Base-by-base conservation (phyloP, 345 rosid genomes). In the Populus tremula region DNA sequence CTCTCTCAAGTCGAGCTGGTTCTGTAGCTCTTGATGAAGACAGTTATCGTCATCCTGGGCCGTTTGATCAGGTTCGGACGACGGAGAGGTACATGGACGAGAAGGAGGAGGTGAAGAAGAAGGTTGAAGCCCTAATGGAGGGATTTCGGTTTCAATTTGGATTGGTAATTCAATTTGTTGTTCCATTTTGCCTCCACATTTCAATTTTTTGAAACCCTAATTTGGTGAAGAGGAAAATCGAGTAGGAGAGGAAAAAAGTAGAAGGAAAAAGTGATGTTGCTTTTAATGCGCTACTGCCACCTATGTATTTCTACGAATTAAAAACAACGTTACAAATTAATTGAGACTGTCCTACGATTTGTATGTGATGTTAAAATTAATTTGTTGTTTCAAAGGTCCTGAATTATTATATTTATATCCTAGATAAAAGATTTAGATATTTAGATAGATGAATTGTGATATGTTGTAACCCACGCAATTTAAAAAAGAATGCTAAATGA, bases 151-250 rank as follows among this genome's bases (percentile, higher is more conserved):
- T 16, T 33, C 73, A 33, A 21, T 29, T 59, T 5, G 76, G 0
- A n/a, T 33, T 9, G 47, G 66, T 41, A 45, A 10, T 43, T 70
- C 69, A 41, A 53, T 16, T 27, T 41, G 36, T 16, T 45, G 25
- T 20, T 69, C 81, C 82, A 78, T 75, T 74, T 43, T 31, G 59
- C 75, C 45, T 73, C 33, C 75, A 70, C 82, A 78, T 82, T 74
- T 70, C 79, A 78, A 77, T 68, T 33, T 41, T 39, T 23, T 9
- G 31, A 78, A 78, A 66, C 82, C 85, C 81, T 74, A 78, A 66
- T 53, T 69, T 16, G 4, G n/a, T 39, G 35, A 38, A 29, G 53
- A 25, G 66, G 4, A 35, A 35, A 31, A 61, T 17, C n/a, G 31
- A 25, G 35, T 25, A 67, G 31, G 50, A 50, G 45, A 23, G 70